Base-by-base conservation (phyloP, 305 asterid species). In the Caryopteris hybrid region DNA sequence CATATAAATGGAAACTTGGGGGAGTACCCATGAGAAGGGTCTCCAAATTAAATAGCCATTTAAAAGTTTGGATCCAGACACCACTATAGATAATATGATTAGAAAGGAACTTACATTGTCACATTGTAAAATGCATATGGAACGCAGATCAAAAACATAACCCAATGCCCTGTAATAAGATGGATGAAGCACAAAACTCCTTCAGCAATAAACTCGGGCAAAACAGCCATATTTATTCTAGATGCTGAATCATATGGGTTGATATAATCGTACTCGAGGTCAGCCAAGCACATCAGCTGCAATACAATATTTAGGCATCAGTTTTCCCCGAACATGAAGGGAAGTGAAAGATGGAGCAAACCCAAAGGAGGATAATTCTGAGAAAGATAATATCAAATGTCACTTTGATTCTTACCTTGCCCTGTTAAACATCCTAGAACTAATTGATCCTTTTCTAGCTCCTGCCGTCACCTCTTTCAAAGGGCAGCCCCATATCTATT, bases 271-370 rank as follows among this genome's bases (percentile, higher is more conserved):
- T 65, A 81, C 77, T 90, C 97, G 33, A 93, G 89, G 82, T 90
- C 96, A 13, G 92, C 90, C 81, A 93, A 83, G 89, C 96, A 88
- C 87, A 86, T 87, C 51, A 88, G 80, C 98, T 90, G 89, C 88
- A 85, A 74, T 12, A 61, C 54, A 70, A 60, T 9, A 5, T 56
- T 23, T 17, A 62, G 33, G 54, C 65, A 70, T 76, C 57, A 68
- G 16, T 57, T 64, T 63, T 33, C 69, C 36, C 46, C 55, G 8
- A 62, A 48, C 18, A 42, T 11, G 66, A 31, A 25, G 33, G 36
- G 21, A 42, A 53, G 33, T 22, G 62, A 60, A 18, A 70, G 61
- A 64, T 39, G 23, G 27, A 25, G 31, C 13, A 31, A 41, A 23
- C 6, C 61, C 52, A 58, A 45, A 14, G 33, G 14, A 18, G 16